Percentiles rank a stretch among this genome's conserved stretches.
These are phyloP conservation scores for Ophiocordyceps camponoti-floridani DNA, from an alignment of 2,329 filamentous ascomycete genomes.

Conservation along the genomic window DNA sequence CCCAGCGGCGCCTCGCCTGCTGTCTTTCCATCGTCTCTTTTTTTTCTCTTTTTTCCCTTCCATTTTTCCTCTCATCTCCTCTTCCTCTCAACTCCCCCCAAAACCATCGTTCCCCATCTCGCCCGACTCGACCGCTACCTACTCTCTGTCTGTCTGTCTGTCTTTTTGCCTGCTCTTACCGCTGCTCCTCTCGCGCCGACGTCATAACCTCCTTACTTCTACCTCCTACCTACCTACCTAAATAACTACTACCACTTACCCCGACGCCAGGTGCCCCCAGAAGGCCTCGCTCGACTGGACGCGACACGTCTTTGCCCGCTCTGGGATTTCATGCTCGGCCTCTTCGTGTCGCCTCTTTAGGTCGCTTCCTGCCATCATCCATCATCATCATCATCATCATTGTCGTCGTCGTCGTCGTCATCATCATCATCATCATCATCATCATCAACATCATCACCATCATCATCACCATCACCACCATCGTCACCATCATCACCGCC, in stretches of 20 bases:
- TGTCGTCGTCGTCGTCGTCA: background rate
- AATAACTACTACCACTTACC: background rate
- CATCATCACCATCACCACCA: background rate
- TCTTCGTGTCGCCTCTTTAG: no score
- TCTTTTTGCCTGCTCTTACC: no score
- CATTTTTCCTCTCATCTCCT: slow-evolving; percentile 10
- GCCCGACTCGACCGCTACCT: background rate
- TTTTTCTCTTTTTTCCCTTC: slow-evolving; percentile 9
- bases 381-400: background rate
- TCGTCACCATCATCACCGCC: background rate
- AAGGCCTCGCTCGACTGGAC: no score
- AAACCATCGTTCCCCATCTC: slow-evolving; percentile 3
- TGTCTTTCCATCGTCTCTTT: slow-evolving; percentile 9
- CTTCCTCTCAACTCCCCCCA: slow-evolving; percentile 5
- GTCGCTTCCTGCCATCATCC: no score
- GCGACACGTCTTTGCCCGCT: no score
- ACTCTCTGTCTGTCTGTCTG: background rate
- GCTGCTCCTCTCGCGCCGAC: no score
- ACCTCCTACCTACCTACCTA: background rate
- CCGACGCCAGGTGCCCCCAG: no score
- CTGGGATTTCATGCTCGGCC: no score
- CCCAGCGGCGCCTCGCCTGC: slow-evolving; percentile 5
- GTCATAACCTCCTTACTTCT: no score
- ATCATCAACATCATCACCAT: background rate
- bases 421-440: background rate